Evolutionary conservation across 176 grass and related monocot species (phyloP).

Genomic region (Rhipidocladum racemiflorum): DNA sequence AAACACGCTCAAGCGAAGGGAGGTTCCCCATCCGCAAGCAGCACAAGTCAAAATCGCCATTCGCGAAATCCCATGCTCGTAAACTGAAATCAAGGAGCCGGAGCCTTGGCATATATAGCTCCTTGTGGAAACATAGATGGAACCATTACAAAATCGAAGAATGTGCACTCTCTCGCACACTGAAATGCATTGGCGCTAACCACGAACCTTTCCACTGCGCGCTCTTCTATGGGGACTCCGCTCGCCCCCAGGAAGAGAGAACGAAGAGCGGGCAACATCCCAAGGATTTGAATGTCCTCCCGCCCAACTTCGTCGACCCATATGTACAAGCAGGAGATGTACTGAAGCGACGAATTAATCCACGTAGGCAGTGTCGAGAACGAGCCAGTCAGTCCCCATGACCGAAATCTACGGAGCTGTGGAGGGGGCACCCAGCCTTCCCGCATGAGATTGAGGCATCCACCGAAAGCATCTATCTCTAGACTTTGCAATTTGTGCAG

Average conservation of each 20-base stretch:
- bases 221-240: no score
- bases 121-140: background rate
- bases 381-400: no score
- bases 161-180: background rate
- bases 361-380: no score
- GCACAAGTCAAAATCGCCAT: background rate
- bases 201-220: background rate
- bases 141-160: background rate
- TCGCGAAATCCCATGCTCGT: background rate
- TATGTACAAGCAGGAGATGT: no score
- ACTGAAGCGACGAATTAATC: no score
- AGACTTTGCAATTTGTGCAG: background rate
- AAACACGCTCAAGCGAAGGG: background rate
- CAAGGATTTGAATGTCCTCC: no score
- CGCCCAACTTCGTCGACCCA: no score
- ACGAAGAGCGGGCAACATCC: no score
- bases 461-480: accelerated
- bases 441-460: no score
- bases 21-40: background rate
- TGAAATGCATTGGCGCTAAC: background rate
- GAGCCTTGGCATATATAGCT: background rate
- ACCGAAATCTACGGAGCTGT: no score
- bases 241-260: no score
- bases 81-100: accelerated
- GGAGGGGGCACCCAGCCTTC: no score